Conservation (phyloP, 441 rosid genomes). For the Syzygium malaccense region DNA sequence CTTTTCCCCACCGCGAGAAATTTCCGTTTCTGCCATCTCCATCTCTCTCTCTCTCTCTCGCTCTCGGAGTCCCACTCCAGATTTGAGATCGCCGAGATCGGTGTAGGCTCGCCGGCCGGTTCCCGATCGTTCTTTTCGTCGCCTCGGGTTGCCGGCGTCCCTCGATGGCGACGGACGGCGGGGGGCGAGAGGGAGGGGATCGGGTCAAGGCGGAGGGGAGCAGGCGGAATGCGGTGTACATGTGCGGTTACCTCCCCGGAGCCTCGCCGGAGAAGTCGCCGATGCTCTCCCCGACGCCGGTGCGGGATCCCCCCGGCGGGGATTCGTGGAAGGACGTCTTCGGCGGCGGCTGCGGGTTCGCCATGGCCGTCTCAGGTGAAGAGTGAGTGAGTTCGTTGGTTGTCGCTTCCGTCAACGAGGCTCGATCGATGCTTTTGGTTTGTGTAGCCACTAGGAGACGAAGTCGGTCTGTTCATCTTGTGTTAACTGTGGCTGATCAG, state of each 20-base stretch:
- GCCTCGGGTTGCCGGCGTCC: not conserved
- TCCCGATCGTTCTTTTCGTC: not conserved
- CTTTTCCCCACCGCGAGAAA: not conserved
- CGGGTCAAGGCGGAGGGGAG: slow-evolving; percentile 23
- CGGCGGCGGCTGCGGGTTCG: slow-evolving; percentile 67
- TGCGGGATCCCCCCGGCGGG: slow-evolving; percentile 24
- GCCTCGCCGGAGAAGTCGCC: slow-evolving; percentile 41
- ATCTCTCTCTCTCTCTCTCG: not conserved
- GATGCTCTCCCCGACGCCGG: slow-evolving; percentile 29
- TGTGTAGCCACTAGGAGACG: not conserved
- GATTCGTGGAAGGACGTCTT: slow-evolving; percentile 56
- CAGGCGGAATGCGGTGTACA: slow-evolving; percentile 24
- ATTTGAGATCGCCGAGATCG: not conserved
- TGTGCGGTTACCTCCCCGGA: slow-evolving; percentile 63
- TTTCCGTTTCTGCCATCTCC: not conserved
- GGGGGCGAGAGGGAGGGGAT: slow-evolving; percentile 7
- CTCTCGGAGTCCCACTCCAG: not conserved
- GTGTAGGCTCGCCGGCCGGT: not conserved
- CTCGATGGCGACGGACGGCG: slow-evolving; percentile 20
- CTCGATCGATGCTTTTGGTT: not conserved
- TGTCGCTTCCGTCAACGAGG: not conserved
- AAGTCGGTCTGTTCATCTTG: not conserved
- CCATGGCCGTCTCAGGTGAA: slow-evolving; percentile 55
- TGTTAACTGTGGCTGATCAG: not conserved
- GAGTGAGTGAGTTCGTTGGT: not conserved